phyloP scores from a whole-genome alignment of 805 yeast species.

The Blastobotrys attinorum region DNA sequence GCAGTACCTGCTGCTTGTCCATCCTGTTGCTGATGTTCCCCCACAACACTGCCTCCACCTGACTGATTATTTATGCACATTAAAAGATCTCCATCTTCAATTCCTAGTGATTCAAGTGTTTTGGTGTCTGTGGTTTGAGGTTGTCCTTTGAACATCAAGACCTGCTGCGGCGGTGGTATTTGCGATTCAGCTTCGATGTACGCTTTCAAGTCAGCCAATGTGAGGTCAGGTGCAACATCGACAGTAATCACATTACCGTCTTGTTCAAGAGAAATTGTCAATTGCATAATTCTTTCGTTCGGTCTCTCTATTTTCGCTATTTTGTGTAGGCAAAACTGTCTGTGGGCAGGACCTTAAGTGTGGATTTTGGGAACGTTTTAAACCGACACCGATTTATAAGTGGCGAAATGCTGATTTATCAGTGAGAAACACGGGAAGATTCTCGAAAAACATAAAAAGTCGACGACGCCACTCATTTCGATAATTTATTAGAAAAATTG shows the following conservation, averaged over 20 bases:
- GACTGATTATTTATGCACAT: slow-evolving; percentile 22
- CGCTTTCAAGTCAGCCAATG: slow-evolving; percentile 62
- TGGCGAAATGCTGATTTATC: too few species aligned
- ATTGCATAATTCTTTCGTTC: slow-evolving; percentile 33
- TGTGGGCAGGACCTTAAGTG: too few species aligned
- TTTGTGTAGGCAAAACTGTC: background rate
- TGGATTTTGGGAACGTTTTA: too few species aligned
- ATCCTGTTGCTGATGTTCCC: background rate
- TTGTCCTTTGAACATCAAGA: slow-evolving; percentile 41
- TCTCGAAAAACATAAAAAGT: too few species aligned
- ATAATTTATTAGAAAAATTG: too few species aligned
- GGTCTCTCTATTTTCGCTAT: background rate
- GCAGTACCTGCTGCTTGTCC: slow-evolving; percentile 1
- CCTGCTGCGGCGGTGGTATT: slow-evolving; percentile 40
- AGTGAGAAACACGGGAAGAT: too few species aligned
- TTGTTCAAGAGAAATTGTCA: slow-evolving; percentile 43
- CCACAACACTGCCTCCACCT: too few species aligned
- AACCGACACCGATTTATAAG: too few species aligned
- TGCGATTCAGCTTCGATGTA: slow-evolving; percentile 64
- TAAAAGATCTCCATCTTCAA: slow-evolving; percentile 54
- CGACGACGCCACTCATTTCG: too few species aligned
- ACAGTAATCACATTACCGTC: slow-evolving; percentile 44
- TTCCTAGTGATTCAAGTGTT: slow-evolving; percentile 40
- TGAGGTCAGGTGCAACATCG: slow-evolving; percentile 60
- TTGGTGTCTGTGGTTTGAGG: slow-evolving; percentile 30